phyloP scores from a whole-genome alignment of 2,329 filamentous ascomycete species.

The Cytospora mali region DNA sequence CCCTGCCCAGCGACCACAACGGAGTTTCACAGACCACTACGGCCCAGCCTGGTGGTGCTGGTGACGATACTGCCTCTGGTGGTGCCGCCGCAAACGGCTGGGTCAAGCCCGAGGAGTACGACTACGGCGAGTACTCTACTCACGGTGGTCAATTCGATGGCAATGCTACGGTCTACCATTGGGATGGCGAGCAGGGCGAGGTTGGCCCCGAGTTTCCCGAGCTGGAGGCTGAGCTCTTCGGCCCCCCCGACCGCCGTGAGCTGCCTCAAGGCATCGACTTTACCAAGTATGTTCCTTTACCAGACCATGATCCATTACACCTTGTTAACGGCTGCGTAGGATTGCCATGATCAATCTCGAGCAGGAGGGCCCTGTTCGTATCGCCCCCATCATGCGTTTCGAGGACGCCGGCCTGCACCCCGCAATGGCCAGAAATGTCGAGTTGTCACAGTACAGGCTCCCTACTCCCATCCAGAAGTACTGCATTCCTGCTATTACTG shows the following conservation, averaged over 20 bases:
- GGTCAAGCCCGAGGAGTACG: slow-evolving; percentile 48
- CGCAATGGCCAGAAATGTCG: slow-evolving; percentile 75
- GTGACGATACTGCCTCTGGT: slow-evolving; percentile 15
- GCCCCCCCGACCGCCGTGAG: slow-evolving; percentile 52
- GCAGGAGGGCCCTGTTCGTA: slow-evolving; percentile 59
- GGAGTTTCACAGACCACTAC: too few relatives aligned
- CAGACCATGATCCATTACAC: background rate
- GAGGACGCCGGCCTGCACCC: slow-evolving; percentile 83
- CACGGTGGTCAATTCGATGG: slow-evolving; percentile 47
- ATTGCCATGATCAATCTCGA: slow-evolving; percentile 57
- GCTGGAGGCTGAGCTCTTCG: slow-evolving; percentile 79
- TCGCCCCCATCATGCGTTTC: slow-evolving; percentile 61
- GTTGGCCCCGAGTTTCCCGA: slow-evolving; percentile 71
- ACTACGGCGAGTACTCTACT: slow-evolving; percentile 47
- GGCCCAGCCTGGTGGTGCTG: background rate
- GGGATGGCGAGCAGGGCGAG: slow-evolving; percentile 83
- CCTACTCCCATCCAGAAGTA: slow-evolving; percentile 91
- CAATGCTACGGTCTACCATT: slow-evolving; percentile 74
- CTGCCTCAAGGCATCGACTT: slow-evolving; percentile 63
- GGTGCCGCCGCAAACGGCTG: slow-evolving; percentile 42
- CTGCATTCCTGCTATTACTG: slow-evolving; percentile 76
- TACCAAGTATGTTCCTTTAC: slow-evolving; percentile 52
- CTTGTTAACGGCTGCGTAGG: slow-evolving; percentile 40
- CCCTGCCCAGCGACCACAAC: slow-evolving; percentile 35
- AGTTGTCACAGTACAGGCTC: slow-evolving; percentile 67